Percentiles rank a stretch among this genome's conserved stretches.
These are phyloP conservation scores for Eucalyptus marginata DNA, from an alignment of 345 rosid genomes.

Conservation along the genomic window DNA sequence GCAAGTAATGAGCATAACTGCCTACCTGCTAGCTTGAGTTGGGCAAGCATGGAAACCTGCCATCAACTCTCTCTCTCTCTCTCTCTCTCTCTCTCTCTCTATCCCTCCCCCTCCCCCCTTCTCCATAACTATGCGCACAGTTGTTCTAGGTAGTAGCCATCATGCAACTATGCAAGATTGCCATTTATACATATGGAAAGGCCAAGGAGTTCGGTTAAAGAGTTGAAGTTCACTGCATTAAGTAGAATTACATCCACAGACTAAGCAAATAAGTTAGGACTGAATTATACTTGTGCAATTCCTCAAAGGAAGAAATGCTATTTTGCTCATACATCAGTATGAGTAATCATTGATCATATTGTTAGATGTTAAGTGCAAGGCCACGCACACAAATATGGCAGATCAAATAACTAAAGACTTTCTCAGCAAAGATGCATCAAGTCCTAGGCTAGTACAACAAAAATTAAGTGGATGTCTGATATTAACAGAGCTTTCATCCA, in stretches of 20 bases:
- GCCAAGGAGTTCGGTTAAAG: neutral
- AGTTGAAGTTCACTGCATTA: neutral
- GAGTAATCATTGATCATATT: neutral
- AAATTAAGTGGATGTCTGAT: neutral
- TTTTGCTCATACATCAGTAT: neutral
- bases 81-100: too few species aligned
- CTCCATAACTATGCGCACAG: neutral
- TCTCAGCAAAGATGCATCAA: neutral
- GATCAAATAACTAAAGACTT: neutral
- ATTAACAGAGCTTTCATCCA: neutral
- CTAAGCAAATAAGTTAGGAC: neutral
- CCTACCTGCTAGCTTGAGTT: neutral
- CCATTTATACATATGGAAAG: neutral
- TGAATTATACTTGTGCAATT: neutral
- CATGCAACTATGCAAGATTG: neutral
- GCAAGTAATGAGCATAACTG: neutral
- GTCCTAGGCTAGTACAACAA: neutral
- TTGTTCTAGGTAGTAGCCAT: neutral
- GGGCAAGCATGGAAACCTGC: neutral
- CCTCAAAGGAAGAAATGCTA: neutral
- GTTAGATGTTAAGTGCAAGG: neutral
- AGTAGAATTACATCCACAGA: neutral
- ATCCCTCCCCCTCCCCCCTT: rapidly evolving
- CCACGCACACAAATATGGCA: neutral
- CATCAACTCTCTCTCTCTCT: neutral